Percentiles rank a stretch among this genome's conserved stretches.
Conservation (phyloP, 495 filamentous ascomycete species). For the Trichoderma gamsii region DNA sequence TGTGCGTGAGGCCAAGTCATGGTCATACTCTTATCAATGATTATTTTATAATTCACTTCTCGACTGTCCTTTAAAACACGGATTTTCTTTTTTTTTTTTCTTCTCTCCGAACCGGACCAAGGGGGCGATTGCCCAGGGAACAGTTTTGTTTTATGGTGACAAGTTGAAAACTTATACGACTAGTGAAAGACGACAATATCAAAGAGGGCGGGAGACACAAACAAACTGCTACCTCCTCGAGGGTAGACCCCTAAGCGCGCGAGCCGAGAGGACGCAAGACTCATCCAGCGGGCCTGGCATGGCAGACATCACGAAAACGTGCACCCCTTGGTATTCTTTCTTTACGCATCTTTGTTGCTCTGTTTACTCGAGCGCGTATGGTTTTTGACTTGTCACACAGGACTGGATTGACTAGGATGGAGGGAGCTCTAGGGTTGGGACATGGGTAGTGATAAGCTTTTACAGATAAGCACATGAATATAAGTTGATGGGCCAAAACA, state of each 20-base stretch:
- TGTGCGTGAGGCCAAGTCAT: not conserved
- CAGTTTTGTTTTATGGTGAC: not conserved
- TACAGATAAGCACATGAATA: slow-evolving; percentile 13
- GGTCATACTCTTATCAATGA: slow-evolving; percentile 8
- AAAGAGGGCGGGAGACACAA: not conserved
- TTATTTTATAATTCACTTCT: slow-evolving; percentile 14
- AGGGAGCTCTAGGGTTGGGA: not conserved
- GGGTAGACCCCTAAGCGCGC: not conserved
- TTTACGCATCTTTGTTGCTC: not conserved
- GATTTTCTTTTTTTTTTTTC: not conserved
- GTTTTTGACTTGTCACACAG: not conserved
- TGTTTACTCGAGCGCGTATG: not conserved
- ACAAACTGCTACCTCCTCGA: not conserved
- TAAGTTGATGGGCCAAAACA: slow-evolving; percentile 2
- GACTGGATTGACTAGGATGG: not conserved
- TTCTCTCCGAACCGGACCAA: not conserved
- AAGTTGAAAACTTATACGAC: not conserved
- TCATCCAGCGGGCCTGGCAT: slow-evolving; percentile 5
- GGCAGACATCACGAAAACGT: not conserved
- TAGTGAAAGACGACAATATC: slow-evolving; percentile 1
- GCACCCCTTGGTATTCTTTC: not conserved
- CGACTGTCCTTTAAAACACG: slow-evolving; percentile 5
- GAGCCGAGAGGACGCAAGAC: not conserved
- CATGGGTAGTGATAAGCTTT: not conserved
- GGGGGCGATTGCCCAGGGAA: not conserved